A percentile compares a stretch with the other conserved stretches of the same genome.
phyloP scores from a whole-genome alignment of 202 grass and related monocot genomes.

The Panicum virgatum region DNA sequence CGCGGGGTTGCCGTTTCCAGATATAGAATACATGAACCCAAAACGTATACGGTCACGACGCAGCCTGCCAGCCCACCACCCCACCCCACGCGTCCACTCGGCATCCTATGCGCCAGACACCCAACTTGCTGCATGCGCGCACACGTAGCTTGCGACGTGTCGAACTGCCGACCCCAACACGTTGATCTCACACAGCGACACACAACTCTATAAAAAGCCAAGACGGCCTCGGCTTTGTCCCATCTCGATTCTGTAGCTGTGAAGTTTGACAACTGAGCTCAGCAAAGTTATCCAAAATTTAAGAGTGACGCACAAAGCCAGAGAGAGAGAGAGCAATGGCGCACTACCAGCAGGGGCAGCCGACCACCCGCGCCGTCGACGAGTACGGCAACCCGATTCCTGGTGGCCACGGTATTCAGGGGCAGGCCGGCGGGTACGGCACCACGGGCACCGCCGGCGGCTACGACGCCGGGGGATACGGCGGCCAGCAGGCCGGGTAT shows the following conservation, averaged over 20 bases:
- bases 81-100: conserved; percentile 25
- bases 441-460: background rate
- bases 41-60: background rate
- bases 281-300: background rate
- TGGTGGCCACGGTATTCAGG: background rate
- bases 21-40: background rate
- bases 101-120: background rate
- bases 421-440: conserved; percentile 7
- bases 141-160: conserved; percentile 31
- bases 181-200: background rate
- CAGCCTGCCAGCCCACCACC: background rate
- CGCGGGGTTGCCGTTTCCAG: background rate
- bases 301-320: too few species aligned
- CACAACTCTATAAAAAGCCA: background rate
- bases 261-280: background rate
- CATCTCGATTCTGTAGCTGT: background rate
- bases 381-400: conserved; percentile 62
- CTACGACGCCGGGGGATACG: background rate
- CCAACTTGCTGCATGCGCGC: background rate
- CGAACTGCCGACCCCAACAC: background rate
- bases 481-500: conserved; percentile 31
- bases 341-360: conserved; percentile 30
- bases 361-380: conserved; percentile 41
- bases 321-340: conserved; percentile 11
- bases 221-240: too few species aligned